These are phyloP conservation scores for Gamsiella multidivaricata DNA, from an alignment of 192 early-diverging fungal genomes.

Conservation along the genomic window DNA sequence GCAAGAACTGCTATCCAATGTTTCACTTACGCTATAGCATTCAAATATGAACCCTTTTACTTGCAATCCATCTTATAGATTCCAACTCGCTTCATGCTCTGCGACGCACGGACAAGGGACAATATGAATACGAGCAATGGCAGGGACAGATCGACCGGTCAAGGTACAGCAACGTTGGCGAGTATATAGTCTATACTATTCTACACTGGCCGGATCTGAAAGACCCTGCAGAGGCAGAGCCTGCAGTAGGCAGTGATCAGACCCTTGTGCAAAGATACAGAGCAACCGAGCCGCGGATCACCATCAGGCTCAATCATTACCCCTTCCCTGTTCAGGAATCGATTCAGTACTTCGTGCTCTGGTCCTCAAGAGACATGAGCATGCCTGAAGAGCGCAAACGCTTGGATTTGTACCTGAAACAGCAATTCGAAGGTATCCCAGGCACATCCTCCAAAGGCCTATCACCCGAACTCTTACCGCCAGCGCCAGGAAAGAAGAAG, in stretches of 20 bases:
- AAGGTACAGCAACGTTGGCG: conserved; percentile 32
- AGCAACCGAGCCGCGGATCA: conserved; percentile 23
- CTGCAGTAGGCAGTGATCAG: not conserved
- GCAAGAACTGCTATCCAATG: too few species aligned
- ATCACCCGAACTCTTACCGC: conserved; percentile 5
- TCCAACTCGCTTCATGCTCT: conserved; percentile 19
- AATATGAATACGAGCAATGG: conserved; percentile 51
- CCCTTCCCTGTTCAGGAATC: conserved; percentile 46
- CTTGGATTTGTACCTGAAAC: conserved; percentile 16
- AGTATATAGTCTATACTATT: conserved; percentile 35
- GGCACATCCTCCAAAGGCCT: not conserved
- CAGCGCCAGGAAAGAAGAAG: conserved; percentile 27
- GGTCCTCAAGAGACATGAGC: conserved; percentile 43
- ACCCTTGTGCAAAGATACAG: not conserved
- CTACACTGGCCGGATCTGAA: conserved; percentile 33
- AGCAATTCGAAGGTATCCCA: conserved; percentile 3
- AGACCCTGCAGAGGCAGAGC: conserved; percentile 23
- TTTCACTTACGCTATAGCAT: too few species aligned
- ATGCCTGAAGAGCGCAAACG: conserved; percentile 2
- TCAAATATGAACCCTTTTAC: not conserved
- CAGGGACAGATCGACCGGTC: conserved; percentile 20
- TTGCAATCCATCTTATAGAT: too few species aligned
- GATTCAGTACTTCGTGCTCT: conserved; percentile 53
- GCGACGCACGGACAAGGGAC: conserved; percentile 44
- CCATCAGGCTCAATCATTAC: conserved; percentile 38